Evolutionary conservation across 176 grass and related monocot species (phyloP).

Genomic region (Hsuehochloa calcarea): DNA sequence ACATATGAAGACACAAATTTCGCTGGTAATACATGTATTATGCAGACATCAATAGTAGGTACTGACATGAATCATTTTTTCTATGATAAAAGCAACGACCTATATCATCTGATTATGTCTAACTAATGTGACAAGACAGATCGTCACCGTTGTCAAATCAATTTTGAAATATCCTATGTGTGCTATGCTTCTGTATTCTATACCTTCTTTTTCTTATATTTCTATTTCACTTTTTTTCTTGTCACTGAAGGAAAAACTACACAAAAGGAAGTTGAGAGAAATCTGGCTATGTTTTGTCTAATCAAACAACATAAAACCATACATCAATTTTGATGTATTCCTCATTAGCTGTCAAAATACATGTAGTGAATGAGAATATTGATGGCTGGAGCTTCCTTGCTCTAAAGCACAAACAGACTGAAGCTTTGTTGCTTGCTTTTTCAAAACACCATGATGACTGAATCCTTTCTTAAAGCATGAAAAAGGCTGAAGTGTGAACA

Average conservation of each 20-base stretch:
- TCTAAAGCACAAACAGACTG: background rate
- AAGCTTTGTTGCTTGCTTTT: background rate
- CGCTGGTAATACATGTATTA: background rate
- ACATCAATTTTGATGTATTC: background rate
- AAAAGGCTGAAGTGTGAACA: background rate
- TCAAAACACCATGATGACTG: background rate
- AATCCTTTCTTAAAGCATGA: slow-evolving; percentile 17
- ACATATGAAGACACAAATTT: slow-evolving; percentile 2
- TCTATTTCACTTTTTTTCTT: background rate
- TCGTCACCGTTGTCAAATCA: background rate
- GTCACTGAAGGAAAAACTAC: background rate
- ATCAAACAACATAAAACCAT: background rate
- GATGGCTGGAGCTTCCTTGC: background rate
- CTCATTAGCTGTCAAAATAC: background rate
- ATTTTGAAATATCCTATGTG: background rate
- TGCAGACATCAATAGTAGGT: background rate
- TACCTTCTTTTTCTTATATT: background rate
- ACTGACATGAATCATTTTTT: background rate
- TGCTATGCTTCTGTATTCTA: background rate
- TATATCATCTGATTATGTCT: slow-evolving; percentile 1
- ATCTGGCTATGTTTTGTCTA: background rate
- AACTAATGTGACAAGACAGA: background rate
- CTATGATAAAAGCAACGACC: background rate
- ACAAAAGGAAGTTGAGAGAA: background rate
- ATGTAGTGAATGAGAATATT: background rate